Evolutionary conservation across 768 basidiomycete genomes (phyloP), one percentile per base, ranked within the genome.

Genomic region (Suillus cothurnatus): DNA sequence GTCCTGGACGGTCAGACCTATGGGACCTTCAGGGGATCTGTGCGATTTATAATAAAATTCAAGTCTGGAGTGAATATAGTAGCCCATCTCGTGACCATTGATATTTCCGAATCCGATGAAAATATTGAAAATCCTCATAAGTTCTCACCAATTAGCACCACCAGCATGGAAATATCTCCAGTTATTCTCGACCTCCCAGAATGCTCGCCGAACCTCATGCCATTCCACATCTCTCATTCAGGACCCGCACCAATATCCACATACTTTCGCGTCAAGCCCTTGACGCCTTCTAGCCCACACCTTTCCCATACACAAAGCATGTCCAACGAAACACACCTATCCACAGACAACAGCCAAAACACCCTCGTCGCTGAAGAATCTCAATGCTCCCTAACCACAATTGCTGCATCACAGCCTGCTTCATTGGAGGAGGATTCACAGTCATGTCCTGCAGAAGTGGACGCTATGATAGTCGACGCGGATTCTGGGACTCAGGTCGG

Each of bases 181-280:
- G 61, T 3, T 21, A n/a, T 32, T 4, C 65, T 57, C 5, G 15
- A 66, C 67, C 68, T 84, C 12, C 72, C 78, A n/a, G 64, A 68
- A 73, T 86, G 85, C 56, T 79, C 77, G 3, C 92, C 91, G 1
- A 83, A 88, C 71, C 82, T 95, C 36, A 93, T 95, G 91, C 93
- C 93, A 6, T 95, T 95, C 67, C 87, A 90, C 69, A 87, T 94
- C 56, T 76, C 81, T 15, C 86, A 93, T 74, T 80, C 83, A 12
- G 93, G 93, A 0, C 82, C 83, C 23, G 92, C 93, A 1, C 87
- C 88, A 6, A 79, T 94, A 21, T 89, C 89, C 4, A 88, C 89
- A 6, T 95, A 88, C 74, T 88, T 94, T 74, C 84, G 82, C 53
- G 80, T 88, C 61, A 82, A 82, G 62, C 74, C 79, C 4, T 34